phyloP scores from a whole-genome alignment of 1,284 basidiomycete genomes.

The Malassezia brasiliensis region DNA sequence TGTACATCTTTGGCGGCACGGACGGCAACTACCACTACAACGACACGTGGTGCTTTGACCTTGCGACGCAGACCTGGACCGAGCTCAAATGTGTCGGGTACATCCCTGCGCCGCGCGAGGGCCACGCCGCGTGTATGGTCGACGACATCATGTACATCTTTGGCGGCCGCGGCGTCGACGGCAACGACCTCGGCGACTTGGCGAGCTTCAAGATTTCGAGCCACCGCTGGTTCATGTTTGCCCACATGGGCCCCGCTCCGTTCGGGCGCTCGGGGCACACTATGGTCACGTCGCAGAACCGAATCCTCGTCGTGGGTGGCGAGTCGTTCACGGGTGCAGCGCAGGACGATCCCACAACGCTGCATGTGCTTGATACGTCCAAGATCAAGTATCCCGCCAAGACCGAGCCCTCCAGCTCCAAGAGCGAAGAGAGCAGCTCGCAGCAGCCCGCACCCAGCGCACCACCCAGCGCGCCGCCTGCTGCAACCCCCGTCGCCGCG shows the following conservation, averaged over 20 bases:
- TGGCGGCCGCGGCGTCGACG: conserved; percentile 91
- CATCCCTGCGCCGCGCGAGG: conserved; percentile 90
- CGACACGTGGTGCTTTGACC: conserved; percentile 94
- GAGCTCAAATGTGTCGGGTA: conserved; percentile 95
- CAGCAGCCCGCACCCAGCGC: not conserved
- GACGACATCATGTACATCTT: conserved; percentile 98
- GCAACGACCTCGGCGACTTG: conserved; percentile 86
- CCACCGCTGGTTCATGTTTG: conserved; percentile 91
- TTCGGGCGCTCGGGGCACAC: conserved; percentile 84
- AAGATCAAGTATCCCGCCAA: conserved; percentile 48
- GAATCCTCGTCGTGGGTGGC: conserved; percentile 85
- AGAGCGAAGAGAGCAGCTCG: not conserved
- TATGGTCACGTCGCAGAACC: conserved; percentile 78
- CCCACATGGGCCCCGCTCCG: conserved; percentile 94
- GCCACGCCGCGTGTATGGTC: conserved; percentile 89
- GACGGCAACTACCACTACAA: conserved; percentile 99
- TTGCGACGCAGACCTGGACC: conserved; percentile 70
- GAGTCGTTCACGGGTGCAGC: conserved; percentile 66
- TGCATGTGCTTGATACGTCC: conserved; percentile 59
- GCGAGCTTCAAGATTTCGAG: conserved; percentile 86
- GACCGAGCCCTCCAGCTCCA: conserved; percentile 19
- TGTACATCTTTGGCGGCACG: conserved; percentile 87
- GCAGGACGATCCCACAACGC: conserved; percentile 68
- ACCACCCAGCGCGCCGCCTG: not conserved
- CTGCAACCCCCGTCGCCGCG: not conserved